Evolutionary conservation across 2,329 filamentous ascomycete species (phyloP).

Genomic region (Geosmithia putterillii): DNA sequence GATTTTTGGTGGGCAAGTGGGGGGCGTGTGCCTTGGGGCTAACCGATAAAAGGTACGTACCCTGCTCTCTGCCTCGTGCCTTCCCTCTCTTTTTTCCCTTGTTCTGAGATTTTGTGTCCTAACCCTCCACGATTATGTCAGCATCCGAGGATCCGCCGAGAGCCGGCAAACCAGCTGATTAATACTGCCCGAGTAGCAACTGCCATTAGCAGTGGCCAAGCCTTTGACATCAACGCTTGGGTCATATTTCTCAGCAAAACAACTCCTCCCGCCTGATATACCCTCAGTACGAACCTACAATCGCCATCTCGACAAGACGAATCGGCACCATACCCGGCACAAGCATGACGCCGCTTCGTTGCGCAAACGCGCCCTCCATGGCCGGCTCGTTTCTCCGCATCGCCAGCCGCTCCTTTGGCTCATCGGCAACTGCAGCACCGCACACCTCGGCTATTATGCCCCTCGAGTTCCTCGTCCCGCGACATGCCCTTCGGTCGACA

Average conservation of each 20-base stretch:
- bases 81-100: neutral
- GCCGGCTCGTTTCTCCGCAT: conserved; percentile 28
- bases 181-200: conserved; percentile 1
- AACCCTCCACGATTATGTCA: conserved; percentile 1
- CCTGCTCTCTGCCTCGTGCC: conserved; percentile 1
- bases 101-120: conserved; percentile 4
- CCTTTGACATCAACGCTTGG: neutral
- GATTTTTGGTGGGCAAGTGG: conserved; percentile 29
- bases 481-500: conserved; percentile 7
- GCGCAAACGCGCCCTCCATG: conserved; percentile 23
- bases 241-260: conserved; percentile 13
- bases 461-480: conserved; percentile 28
- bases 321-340: too few relatives aligned
- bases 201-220: conserved; percentile 1
- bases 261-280: neutral
- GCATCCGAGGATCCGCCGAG: neutral
- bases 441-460: conserved; percentile 9
- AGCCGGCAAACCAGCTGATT: conserved; percentile 4
- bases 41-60: conserved; percentile 15
- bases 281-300: too few relatives aligned
- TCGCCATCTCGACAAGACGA: neutral
- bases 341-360: conserved; percentile 22
- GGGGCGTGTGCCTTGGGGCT: conserved; percentile 23
- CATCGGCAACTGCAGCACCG: conserved; percentile 10
- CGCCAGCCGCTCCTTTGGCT: conserved; percentile 18